Conservation (phyloP, 371 early-diverging fungal genomes). For the Apophysomyces variabilis region DNA sequence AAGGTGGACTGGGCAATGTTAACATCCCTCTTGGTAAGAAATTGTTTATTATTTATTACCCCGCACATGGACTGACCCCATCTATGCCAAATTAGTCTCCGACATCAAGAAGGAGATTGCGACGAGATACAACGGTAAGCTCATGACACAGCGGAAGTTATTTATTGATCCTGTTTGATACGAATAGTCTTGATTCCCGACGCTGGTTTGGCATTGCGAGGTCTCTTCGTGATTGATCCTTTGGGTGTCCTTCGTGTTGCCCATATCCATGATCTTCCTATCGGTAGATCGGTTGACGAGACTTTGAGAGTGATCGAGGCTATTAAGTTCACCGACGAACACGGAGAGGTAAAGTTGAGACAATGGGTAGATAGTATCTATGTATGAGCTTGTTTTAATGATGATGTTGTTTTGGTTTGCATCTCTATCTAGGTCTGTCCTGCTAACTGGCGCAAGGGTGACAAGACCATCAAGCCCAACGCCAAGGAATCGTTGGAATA, state of each 20-base stretch:
- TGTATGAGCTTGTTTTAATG: background rate
- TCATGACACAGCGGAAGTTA: slow-evolving; percentile 55
- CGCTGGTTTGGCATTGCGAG: slow-evolving; percentile 68
- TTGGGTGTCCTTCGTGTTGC: slow-evolving; percentile 75
- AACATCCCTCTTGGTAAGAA: slow-evolving; percentile 55
- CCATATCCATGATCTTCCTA: slow-evolving; percentile 73
- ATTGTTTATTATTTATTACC: slow-evolving; percentile 37
- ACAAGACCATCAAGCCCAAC: slow-evolving; percentile 70
- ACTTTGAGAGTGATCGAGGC: slow-evolving; percentile 95
- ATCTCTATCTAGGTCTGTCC: slow-evolving; percentile 65
- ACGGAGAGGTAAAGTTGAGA: slow-evolving; percentile 74
- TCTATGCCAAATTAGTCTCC: slow-evolving; percentile 55
- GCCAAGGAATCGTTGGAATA: slow-evolving; percentile 77
- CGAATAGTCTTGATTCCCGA: slow-evolving; percentile 67
- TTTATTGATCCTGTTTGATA: slow-evolving; percentile 16
- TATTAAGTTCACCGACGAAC: slow-evolving; percentile 89
- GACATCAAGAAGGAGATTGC: slow-evolving; percentile 89
- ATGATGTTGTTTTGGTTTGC: background rate
- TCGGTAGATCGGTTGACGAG: slow-evolving; percentile 97
- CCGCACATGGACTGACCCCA: background rate
- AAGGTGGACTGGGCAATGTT: slow-evolving; percentile 94
- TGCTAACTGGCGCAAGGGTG: slow-evolving; percentile 87
- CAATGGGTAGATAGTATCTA: background rate
- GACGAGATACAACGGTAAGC: slow-evolving; percentile 80
- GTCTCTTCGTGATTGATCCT: slow-evolving; percentile 94